Evolutionary conservation across 192 early-diverging fungal species (phyloP), one percentile per base, ranked within the genome.

Genomic region (Coemansia sp.): DNA sequence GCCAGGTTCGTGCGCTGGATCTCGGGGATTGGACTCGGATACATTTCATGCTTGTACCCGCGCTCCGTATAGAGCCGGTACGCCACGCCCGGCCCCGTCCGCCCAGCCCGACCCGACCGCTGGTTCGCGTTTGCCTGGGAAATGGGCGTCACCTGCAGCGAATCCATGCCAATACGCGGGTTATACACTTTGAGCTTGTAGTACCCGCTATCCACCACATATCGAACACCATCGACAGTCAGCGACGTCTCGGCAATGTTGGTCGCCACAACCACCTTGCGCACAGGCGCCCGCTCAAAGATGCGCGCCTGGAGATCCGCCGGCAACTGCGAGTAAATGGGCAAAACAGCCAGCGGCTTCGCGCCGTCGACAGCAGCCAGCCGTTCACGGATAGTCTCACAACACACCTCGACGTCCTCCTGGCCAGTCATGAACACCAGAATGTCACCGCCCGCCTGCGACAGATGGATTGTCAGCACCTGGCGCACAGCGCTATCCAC

Each of bases 181-280:
- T 99, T 94, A 73, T 90, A 99, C 35, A 85, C 89, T 44, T 94
- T 99, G 59, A 94, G 92, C 64, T 99, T 99, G 53, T 82, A 84
- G 62, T 89, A 99, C 22, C 96, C 96, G 23, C 88, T 82, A 63
- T 99, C 96, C 14, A 99, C 84, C 7, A 99, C 96, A 58, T 94
- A 99, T 22, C 86, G 85, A 38, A 99, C 85, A 40, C 96, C 96
- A 64, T 99, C 96, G 44, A 99, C 93, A 0, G 96, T 99, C 48
- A 99, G 86, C 45, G 88, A 91, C 3, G 96, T 99, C 76, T 99
- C 96, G 21, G 96, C 96, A 64, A 99, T 95, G 74, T 99, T 99
- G 4, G 96, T 99, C 2, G 96, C 91, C 51, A 99, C 86, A 5
- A 99, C 92, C 0, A 92, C 89, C 58, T 91, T 91, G 60, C 88